Evolutionary conservation across 2,329 filamentous ascomycete species (phyloP).

Genomic region (Fusarium devonianum): DNA sequence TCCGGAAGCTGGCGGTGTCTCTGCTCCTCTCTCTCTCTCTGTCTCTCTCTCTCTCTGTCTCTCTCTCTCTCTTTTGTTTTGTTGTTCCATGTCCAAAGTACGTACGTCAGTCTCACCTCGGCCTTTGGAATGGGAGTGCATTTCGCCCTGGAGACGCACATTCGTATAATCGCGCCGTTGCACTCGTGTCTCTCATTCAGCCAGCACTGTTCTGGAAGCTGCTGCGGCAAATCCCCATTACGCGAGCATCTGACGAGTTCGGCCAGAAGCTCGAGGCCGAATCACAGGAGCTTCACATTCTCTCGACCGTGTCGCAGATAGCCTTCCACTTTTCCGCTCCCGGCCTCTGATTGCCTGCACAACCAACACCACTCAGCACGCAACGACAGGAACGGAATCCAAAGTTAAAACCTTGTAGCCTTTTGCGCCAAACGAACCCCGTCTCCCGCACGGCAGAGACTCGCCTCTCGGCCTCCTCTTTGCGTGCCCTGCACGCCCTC

Average conservation of each 20-base stretch:
- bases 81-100: not conserved
- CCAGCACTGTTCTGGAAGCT: no score
- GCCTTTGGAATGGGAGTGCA: constrained; percentile 18
- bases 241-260: no score
- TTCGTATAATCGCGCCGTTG: constrained; percentile 8
- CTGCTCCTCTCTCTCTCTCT: not conserved
- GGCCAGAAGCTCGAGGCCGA: no score
- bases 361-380: constrained; percentile 3
- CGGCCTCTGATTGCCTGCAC: constrained; percentile 6
- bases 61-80: not conserved
- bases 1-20: not conserved
- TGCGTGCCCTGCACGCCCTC: not conserved
- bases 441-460: constrained; percentile 8
- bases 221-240: no score
- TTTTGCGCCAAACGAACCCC: not conserved
- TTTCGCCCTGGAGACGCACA: constrained; percentile 19
- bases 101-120: not conserved
- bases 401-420: constrained; percentile 35
- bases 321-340: constrained; percentile 27
- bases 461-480: not conserved
- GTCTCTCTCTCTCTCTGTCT: not conserved
- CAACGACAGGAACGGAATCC: constrained; percentile 37
- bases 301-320: constrained; percentile 8
- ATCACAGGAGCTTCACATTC: no score
- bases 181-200: constrained; percentile 9